Evolutionary conservation across 257 asterid genomes (phyloP), one percentile per base, ranked within the genome.

Genomic region (Parsonsia alboflavescens): DNA sequence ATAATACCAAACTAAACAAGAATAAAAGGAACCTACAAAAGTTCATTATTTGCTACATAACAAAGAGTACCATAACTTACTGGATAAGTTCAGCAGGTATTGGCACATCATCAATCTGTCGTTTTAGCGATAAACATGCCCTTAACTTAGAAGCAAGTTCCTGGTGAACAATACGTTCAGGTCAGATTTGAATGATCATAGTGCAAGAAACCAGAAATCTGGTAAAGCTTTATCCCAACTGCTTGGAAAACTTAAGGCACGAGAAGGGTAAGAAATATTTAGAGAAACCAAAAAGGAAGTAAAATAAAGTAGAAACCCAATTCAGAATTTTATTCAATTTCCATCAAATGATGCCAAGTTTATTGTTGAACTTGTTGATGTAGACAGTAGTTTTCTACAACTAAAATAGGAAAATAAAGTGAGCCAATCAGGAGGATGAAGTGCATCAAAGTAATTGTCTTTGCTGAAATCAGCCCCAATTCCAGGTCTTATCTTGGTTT

Each of bases 1-100:
- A 19, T 5, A 65, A 39, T n/a, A 9, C 30, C 45, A 9, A 65
- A n/a, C 30, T 39, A 26, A 62, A 9, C 68, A 65, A 65, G 3
- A 39, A 65, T 39, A 21, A 39, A 36, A 39, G 30, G 5, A 59
- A 10, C 3, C 28, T 7, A 65, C 5, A 39, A 17, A 2, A 65
- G 30, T 2, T 19, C 49, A 21, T 39, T 26, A 19, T 11, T 30
- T 15, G 45, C 16, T 21, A 19, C 26, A 16, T 39, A 39, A 65
- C 39, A 42, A 67, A 39, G 42, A 49, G 49, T 57, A 78, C 58
- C 24, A 59, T 50, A 50, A 79, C 81, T 63, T 92, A 93, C 98
- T 91, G 98, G 76, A 84, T 89, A 70, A 91, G 89, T 86, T 93
- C 98, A 74, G 88, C 89, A 63, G 87, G 92, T 30, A 86, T 74